Evolutionary conservation across 768 basidiomycete genomes (phyloP).

Genomic region (Termitomyces sp.): DNA sequence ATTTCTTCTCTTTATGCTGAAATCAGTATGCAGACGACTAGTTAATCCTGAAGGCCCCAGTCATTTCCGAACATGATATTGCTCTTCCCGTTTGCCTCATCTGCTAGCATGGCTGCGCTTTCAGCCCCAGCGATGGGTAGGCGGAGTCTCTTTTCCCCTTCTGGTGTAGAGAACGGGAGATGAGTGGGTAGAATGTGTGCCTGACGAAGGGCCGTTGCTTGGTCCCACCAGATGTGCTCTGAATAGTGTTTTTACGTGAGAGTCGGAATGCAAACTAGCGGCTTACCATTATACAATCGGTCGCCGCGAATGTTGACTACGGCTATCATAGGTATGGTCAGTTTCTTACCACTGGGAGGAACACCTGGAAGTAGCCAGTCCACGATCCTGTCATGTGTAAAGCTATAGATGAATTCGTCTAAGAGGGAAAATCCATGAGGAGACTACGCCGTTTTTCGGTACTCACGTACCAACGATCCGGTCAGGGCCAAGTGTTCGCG

Average conservation of each 20-base stretch:
- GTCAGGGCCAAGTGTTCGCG: conserved; percentile 49
- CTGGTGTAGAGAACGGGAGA: conserved; percentile 22
- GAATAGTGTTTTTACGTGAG: not conserved
- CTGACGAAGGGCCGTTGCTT: conserved; percentile 34
- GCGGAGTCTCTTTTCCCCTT: conserved; percentile 22
- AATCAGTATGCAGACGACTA: not conserved
- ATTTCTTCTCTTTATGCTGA: not conserved
- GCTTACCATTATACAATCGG: conserved; percentile 31
- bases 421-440: not conserved
- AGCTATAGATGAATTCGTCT: conserved; percentile 50
- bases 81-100: conserved; percentile 32
- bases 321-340: conserved; percentile 49
- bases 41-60: conserved; percentile 24
- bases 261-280: not conserved
- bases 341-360: conserved; percentile 44
- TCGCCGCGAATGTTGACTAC: conserved; percentile 50
- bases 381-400: conserved; percentile 40
- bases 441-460: not conserved
- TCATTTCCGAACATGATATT: conserved; percentile 34
- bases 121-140: conserved; percentile 35
- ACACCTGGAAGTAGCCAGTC: conserved; percentile 53
- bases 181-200: conserved; percentile 31
- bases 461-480: conserved; percentile 41
- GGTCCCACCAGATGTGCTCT: conserved; percentile 48
- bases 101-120: conserved; percentile 30